Conservation (phyloP, 2,329 filamentous ascomycete genomes). For the Aspergillus ibericus region DNA sequence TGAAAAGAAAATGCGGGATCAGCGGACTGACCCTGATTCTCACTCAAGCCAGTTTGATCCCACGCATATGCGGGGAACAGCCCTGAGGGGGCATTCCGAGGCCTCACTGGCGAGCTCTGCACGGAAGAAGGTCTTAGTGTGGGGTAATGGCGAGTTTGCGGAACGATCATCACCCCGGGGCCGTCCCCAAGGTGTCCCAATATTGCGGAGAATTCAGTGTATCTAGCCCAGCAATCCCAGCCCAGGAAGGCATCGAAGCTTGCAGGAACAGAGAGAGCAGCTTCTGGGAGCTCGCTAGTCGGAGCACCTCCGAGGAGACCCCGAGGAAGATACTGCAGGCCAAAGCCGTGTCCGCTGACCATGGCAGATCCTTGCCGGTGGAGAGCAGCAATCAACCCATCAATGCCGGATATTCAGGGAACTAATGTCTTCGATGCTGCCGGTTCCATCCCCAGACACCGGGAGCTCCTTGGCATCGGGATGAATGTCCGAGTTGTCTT, state of each 20-base stretch:
- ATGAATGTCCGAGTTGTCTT: constrained; percentile 30
- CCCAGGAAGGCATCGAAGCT: not conserved
- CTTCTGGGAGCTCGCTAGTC: not conserved
- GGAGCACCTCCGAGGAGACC: constrained; percentile 2
- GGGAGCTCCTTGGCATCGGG: constrained; percentile 31
- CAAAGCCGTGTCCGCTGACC: not conserved
- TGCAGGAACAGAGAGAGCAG: not conserved
- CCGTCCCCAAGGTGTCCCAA: not conserved
- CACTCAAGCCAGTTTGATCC: not conserved
- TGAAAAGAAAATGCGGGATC: not conserved
- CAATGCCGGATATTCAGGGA: constrained; percentile 42
- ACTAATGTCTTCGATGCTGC: constrained; percentile 51
- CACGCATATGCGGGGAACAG: not conserved
- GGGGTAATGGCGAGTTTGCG: not conserved
- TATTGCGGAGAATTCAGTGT: not conserved
- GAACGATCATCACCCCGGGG: not conserved
- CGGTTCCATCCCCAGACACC: constrained; percentile 36
- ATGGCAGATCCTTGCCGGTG: not conserved
- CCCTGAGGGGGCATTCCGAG: not conserved
- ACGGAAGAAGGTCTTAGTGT: not conserved
- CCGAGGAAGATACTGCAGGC: not conserved
- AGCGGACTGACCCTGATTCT: not conserved
- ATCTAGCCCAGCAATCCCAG: not conserved
- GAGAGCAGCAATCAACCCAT: constrained; percentile 10
- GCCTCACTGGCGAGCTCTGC: not conserved